Evolutionary conservation across 305 asterid genomes (phyloP).

Genomic region (Andrographis paniculata): DNA sequence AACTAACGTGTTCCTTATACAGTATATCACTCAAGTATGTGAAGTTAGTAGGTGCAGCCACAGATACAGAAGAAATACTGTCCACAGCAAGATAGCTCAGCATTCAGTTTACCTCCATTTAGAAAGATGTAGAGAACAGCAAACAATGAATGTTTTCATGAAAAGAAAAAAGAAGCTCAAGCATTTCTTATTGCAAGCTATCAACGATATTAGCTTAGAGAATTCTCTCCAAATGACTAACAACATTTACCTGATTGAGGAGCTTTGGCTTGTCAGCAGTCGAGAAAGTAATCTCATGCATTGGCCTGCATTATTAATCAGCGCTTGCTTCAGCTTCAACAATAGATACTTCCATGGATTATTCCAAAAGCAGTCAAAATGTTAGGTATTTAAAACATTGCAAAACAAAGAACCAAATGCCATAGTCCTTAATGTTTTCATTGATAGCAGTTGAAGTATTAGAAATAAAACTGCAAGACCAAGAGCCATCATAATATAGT

Average conservation of each 20-base stretch:
- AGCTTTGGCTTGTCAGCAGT: slow-evolving; percentile 69
- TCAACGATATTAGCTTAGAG: background rate
- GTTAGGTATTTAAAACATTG: background rate
- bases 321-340: slow-evolving; percentile 8
- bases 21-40: background rate
- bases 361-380: background rate
- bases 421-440: background rate
- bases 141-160: background rate
- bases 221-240: slow-evolving; percentile 8
- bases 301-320: slow-evolving; percentile 40
- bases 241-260: slow-evolving; percentile 60
- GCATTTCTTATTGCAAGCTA: slow-evolving; percentile 4
- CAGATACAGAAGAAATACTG: background rate
- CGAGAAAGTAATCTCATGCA: slow-evolving; percentile 59
- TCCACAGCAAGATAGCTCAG: background rate
- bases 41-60: background rate
- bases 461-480: slow-evolving; percentile 2
- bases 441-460: background rate
- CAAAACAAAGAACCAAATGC: slow-evolving; percentile 8
- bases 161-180: slow-evolving; percentile 4
- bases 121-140: background rate
- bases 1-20: background rate
- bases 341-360: background rate
- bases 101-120: background rate
- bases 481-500: slow-evolving; percentile 3